phyloP scores from a whole-genome alignment of 352 stramenopile species.

The Phytophthora meadii region DNA sequence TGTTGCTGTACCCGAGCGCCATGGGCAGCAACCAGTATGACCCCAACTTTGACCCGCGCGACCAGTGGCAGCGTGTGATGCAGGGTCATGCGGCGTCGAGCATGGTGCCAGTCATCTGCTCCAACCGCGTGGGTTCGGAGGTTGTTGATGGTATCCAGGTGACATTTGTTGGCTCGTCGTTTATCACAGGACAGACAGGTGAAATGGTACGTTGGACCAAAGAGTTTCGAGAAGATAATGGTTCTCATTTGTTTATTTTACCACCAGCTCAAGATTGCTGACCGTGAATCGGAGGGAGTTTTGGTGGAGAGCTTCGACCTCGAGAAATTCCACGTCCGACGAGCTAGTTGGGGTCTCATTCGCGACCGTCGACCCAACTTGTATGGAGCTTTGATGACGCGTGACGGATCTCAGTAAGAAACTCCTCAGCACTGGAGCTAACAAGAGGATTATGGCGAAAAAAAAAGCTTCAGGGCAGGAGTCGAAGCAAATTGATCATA shows the following conservation, averaged over 20 bases:
- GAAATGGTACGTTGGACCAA: slow-evolving; percentile 69
- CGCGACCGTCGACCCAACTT: slow-evolving; percentile 87
- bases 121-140: slow-evolving; percentile 90
- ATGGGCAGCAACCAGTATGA: slow-evolving; percentile 91
- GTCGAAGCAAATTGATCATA: slow-evolving; percentile 8
- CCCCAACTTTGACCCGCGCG: slow-evolving; percentile 83
- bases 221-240: neutral
- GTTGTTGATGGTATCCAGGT: slow-evolving; percentile 82
- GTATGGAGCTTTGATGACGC: slow-evolving; percentile 83
- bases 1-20: slow-evolving; percentile 83
- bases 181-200: slow-evolving; percentile 92
- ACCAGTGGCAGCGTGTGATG: slow-evolving; percentile 94
- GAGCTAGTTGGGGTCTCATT: slow-evolving; percentile 88
- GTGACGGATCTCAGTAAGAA: slow-evolving; percentile 65
- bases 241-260: slow-evolving; percentile 5
- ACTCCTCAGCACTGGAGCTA: slow-evolving; percentile 6
- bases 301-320: slow-evolving; percentile 88
- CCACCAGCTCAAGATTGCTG: slow-evolving; percentile 84
- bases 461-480: slow-evolving; percentile 3
- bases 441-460: slow-evolving; percentile 4
- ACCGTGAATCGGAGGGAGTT: slow-evolving; percentile 88
- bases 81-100: slow-evolving; percentile 90
- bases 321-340: slow-evolving; percentile 87
- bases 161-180: slow-evolving; percentile 93
- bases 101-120: slow-evolving; percentile 92